Conservation (phyloP, 2,329 filamentous ascomycete species). For the Diaporthe destruens region DNA sequence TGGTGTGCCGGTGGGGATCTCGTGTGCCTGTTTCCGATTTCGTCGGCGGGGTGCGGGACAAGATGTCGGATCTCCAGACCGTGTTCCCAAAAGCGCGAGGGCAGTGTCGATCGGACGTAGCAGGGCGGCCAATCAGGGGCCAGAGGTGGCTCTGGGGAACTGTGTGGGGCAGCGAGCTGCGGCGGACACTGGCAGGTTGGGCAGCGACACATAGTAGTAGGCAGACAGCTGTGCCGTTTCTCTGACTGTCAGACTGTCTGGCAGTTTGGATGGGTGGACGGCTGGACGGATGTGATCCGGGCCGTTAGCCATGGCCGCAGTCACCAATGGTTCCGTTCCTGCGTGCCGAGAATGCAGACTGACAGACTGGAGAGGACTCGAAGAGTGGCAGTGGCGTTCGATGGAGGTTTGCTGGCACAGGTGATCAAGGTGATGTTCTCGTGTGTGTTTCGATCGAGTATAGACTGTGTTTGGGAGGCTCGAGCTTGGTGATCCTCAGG, state of each 20-base stretch:
- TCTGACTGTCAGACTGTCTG: not conserved
- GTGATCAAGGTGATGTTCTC: not conserved
- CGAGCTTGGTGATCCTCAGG: slow-evolving; percentile 22
- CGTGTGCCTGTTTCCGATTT: slow-evolving; percentile 21
- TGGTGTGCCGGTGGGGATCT: slow-evolving; percentile 1
- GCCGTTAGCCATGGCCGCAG: not conserved
- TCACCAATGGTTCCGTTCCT: not conserved
- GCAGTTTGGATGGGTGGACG: not conserved
- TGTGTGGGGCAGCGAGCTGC: not conserved
- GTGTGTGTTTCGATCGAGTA: not conserved
- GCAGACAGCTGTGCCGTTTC: not conserved
- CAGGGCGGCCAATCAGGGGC: slow-evolving; percentile 21
- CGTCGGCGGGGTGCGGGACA: slow-evolving; percentile 11
- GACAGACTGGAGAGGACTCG: not conserved
- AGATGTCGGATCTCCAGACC: slow-evolving; percentile 31
- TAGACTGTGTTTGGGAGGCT: not conserved
- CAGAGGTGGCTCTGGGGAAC: slow-evolving; percentile 1
- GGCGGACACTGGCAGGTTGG: slow-evolving; percentile 11
- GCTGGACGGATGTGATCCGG: slow-evolving; percentile 33
- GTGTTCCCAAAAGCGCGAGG: slow-evolving; percentile 26
- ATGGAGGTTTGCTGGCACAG: no score
- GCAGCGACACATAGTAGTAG: slow-evolving; percentile 7
- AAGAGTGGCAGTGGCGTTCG: no score
- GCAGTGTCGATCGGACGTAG: slow-evolving; percentile 23
- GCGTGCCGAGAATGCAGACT: not conserved